Percentiles rank a stretch among this genome's conserved stretches.
These are phyloP conservation scores for Penicillium sp. DNA, from an alignment of 2,329 filamentous ascomycete species.

Conservation along the genomic window DNA sequence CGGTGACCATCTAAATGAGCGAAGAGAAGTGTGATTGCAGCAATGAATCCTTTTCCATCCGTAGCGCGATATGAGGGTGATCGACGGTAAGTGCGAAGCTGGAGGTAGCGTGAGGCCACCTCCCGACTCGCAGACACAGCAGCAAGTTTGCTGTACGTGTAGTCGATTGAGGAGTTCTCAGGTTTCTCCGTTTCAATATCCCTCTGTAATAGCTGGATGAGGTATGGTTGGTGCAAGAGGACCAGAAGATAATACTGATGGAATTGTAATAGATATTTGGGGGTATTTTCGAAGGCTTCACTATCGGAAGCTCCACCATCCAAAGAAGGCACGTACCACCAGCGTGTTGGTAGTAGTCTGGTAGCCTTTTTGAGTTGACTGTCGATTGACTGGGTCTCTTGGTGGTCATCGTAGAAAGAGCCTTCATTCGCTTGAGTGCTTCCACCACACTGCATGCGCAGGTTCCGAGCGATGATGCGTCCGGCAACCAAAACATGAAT, in stretches of 20 bases:
- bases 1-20: conserved; percentile 19
- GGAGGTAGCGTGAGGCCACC: conserved; percentile 16
- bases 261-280: conserved; percentile 18
- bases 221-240: conserved; percentile 23
- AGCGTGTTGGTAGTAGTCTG: conserved; percentile 13
- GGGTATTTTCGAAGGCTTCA: conserved; percentile 12
- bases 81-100: conserved; percentile 15
- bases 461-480: conserved; percentile 18
- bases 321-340: conserved; percentile 12
- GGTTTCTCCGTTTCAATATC: neutral
- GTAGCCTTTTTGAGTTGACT: conserved; percentile 17
- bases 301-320: conserved; percentile 1
- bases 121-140: conserved; percentile 22
- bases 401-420: neutral
- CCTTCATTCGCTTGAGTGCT: neutral
- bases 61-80: conserved; percentile 18
- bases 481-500: conserved; percentile 14
- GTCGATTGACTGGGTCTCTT: conserved; percentile 21
- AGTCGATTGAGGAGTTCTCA: no score
- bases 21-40: conserved; percentile 18
- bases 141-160: conserved; percentile 17
- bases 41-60: conserved; percentile 21
- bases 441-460: conserved; percentile 9
- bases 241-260: conserved; percentile 25
- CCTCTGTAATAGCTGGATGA: conserved; percentile 2